Evolutionary conservation across 2,329 filamentous ascomycete genomes (phyloP).

Genomic region (Hypoxylon sp.): DNA sequence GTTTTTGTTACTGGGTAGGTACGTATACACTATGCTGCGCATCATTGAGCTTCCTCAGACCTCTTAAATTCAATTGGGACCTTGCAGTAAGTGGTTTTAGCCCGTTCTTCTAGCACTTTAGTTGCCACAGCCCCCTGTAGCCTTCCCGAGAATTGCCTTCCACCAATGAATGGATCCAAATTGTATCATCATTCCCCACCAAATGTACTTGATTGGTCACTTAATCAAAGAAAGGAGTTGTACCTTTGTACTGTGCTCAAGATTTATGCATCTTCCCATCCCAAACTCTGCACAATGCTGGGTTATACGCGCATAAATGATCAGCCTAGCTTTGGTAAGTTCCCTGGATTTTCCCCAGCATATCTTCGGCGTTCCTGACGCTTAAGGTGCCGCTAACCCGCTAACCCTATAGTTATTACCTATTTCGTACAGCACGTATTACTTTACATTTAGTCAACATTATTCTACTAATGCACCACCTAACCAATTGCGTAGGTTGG

Average conservation of each 20-base stretch:
- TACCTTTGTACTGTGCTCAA: conserved; percentile 13
- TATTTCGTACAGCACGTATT: conserved; percentile 15
- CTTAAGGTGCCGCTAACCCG: conserved; percentile 6
- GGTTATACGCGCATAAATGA: conserved; percentile 37
- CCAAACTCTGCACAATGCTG: conserved; percentile 21
- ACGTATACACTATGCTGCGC: not conserved
- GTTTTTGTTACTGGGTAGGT: conserved; percentile 4
- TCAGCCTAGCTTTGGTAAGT: conserved; percentile 1
- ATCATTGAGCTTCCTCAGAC: conserved; percentile 19
- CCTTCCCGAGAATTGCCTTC: conserved; percentile 26
- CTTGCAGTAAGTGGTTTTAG: conserved; percentile 38
- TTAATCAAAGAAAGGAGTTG: conserved; percentile 36
- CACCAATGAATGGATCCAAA: conserved; percentile 29
- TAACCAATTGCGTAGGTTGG: conserved; percentile 13
- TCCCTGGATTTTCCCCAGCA: conserved; percentile 26
- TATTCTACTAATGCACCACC: conserved; percentile 11
- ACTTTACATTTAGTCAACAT: conserved; percentile 6
- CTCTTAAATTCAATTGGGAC: conserved; percentile 32
- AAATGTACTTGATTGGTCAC: conserved; percentile 27
- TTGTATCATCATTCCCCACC: conserved; percentile 24
- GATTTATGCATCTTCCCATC: conserved; percentile 15
- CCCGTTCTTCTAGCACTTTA: conserved; percentile 29
- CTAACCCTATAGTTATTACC: conserved; percentile 8
- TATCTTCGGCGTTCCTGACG: conserved; percentile 29
- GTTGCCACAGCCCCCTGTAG: conserved; percentile 34